Base-by-base conservation (phyloP, 768 basidiomycete genomes). In the Mycena galopus region DNA sequence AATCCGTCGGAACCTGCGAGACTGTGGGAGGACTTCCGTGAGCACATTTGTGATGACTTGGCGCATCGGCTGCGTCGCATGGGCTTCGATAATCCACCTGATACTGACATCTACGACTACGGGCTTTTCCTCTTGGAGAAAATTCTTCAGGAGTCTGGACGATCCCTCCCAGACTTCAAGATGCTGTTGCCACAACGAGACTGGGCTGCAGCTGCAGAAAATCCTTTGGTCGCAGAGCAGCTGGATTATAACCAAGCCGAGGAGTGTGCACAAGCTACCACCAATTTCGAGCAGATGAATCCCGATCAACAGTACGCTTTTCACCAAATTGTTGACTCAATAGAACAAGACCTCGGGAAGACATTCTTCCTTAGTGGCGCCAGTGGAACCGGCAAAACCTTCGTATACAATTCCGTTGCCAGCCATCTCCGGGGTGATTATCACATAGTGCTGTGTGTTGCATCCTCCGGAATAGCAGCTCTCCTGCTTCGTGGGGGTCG, bases 401-500 rank as follows among this genome's bases (percentile, higher is more conserved):
- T 56, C 29, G 25, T 78, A 85, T 4, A 76, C 85, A 2, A 63
- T 69, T 17, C 29, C 17, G 12, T 56, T 19, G 55, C 55, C 30
- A 10, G 21, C 12, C 55, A 56, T 56, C 30, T 56, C 29, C 55
- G 55, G 7, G 55, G 55, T 3, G 10, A 56, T 16, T 17, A 21
- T 47, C n/a, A 2, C 21, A 47, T 47, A 9, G 47, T 47, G 8
- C 47, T 47, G 4, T 47, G 47, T 23, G 47, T 47, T 10, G 47
- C 47, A 17, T 47, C 47, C 2, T 47, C 47, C 17, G 47, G n/a
- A 4, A 56, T 56, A 4, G 27, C 55, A 2, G 55, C 55, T 11
- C 19, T 56, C 7, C 27, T 56, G 7, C 55, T 56, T 7, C 55
- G 19, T 16, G 82, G 81, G 50, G 85, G 84, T 8, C 74, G 77